These are phyloP conservation scores for Apiotrichum laibachii DNA, from an alignment of 1,284 basidiomycete genomes.

Conservation along the genomic window DNA sequence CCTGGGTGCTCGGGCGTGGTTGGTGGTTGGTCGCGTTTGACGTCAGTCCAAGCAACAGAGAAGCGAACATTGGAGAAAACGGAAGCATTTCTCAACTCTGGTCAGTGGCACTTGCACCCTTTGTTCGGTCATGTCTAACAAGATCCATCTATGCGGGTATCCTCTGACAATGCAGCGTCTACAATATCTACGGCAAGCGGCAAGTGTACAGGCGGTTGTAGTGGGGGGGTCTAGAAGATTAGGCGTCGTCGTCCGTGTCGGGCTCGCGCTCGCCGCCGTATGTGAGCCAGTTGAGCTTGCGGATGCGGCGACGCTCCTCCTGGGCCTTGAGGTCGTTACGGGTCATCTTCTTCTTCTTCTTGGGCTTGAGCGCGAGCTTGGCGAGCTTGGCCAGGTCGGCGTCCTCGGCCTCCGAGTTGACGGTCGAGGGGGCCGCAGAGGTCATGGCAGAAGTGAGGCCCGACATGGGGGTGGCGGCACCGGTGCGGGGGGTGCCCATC, in stretches of 20 bases:
- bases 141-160: slow-evolving; percentile 8
- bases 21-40: no score
- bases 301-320: slow-evolving; percentile 72
- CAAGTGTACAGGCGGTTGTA: slow-evolving; percentile 1
- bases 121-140: neutral
- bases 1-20: no score
- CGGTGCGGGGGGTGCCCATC: slow-evolving; percentile 44
- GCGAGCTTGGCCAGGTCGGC: slow-evolving; percentile 49
- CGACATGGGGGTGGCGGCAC: slow-evolving; percentile 45
- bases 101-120: no score
- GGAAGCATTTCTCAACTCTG: no score
- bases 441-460: slow-evolving; percentile 30
- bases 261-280: slow-evolving; percentile 62
- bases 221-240: neutral
- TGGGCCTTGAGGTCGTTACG: slow-evolving; percentile 85
- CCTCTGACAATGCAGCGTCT: slow-evolving; percentile 5
- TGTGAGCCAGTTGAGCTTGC: slow-evolving; percentile 80
- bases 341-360: slow-evolving; percentile 84
- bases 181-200: slow-evolving; percentile 5
- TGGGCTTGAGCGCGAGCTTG: slow-evolving; percentile 52
- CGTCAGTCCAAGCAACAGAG: no score
- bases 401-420: slow-evolving; percentile 34
- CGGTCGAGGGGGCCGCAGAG: slow-evolving; percentile 44
- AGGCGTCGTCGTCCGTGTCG: slow-evolving; percentile 29
- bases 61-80: no score